Evolutionary conservation across 345 rosid species (phyloP), one percentile per base, ranked within the genome.

Genomic region (Brassica incana): DNA sequence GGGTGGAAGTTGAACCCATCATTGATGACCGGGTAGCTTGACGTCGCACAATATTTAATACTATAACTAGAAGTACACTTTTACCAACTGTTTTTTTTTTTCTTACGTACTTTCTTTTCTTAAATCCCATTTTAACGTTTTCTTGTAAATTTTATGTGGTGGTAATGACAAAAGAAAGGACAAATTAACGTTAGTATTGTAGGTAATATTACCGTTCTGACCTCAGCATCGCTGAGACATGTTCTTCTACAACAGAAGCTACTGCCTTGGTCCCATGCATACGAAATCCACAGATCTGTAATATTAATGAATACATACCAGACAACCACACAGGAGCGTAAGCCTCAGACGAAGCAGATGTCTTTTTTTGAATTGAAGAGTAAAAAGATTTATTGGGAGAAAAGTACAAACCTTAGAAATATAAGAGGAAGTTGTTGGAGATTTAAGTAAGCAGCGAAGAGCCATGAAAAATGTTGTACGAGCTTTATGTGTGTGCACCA

Each of bases 211-310:
- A 80, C 83, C 79, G 50, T 69, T 74, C 65, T 69, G 15, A 18
- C 72, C 72, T 50, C 54, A 54, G 29, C 8, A 75, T 8, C 58
- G 54, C 40, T 0, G 74, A 54, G 40, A 54, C 67, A 69, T 69
- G 79, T 63, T 80, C 79, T 60, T 63, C 72, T 63, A 54, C 75
- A 62, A 80, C 33, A 71, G 74, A 76, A 71, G 80, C 70, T 71
- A 45, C 33, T 33, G 80, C 83, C 5, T 76, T 81, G 45, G 83
- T 76, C 77, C 77, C 83, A 75, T 58, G 73, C 80, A 71, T 58
- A 32, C 83, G 80, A 48, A 58, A 4, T n/a, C 73, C 64, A 43
- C 69, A 35, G 58, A 66, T 66, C 83, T 81, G 80, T 69, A 61
- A 29, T 20, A 50, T 59, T 65, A 40, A 73, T 52, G 11, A 14